Conservation (phyloP, 2,329 filamentous ascomycete genomes). For the Fusarium tuaranense region DNA sequence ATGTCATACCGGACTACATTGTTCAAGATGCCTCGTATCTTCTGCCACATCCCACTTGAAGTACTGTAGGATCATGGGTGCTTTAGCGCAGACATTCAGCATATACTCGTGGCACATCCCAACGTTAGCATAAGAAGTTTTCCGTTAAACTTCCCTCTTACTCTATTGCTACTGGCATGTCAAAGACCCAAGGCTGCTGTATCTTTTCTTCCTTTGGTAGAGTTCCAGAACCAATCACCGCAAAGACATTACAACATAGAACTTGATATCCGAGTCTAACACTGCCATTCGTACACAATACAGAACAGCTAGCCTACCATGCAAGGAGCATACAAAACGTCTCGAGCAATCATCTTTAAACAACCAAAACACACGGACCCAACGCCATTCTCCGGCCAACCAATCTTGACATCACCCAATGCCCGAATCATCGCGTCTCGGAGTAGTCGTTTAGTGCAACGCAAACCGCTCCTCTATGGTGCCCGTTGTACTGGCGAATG, state of each 20-base stretch:
- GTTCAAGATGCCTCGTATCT: background rate
- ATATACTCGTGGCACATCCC: background rate
- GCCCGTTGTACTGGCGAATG: conserved; percentile 94
- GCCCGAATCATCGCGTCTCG: conserved; percentile 58
- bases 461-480: conserved; percentile 91
- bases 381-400: conserved; percentile 38
- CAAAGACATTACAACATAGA: background rate
- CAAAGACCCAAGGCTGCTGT: background rate
- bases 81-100: background rate
- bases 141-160: background rate
- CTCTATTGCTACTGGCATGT: background rate
- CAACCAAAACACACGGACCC: conserved; percentile 31
- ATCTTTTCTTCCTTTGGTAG: background rate
- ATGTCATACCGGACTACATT: background rate
- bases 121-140: background rate
- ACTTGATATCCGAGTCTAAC: background rate
- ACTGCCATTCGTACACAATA: background rate
- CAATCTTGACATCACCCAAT: conserved; percentile 20
- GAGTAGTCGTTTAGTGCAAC: conserved; percentile 92
- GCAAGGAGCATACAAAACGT: conserved; percentile 15
- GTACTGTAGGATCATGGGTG: background rate
- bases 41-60: background rate
- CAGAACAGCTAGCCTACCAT: background rate
- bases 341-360: conserved; percentile 15
- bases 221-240: background rate